These are phyloP conservation scores for Paulownia fortunei DNA, from an alignment of 257 asterid species.

Conservation along the genomic window DNA sequence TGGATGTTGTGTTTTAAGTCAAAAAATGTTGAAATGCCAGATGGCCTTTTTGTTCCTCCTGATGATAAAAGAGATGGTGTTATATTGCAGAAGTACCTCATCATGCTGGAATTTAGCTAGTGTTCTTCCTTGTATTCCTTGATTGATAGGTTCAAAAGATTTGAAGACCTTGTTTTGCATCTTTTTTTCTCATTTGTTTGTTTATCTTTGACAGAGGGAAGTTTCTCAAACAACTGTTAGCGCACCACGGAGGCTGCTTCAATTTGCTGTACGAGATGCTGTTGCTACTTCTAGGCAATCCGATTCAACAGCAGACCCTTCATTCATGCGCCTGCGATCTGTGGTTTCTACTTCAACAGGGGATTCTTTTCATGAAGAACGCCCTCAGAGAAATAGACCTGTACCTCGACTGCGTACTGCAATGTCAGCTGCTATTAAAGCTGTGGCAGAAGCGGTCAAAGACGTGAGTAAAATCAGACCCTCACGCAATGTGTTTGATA, in stretches of 20 bases:
- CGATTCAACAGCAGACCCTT: constrained; percentile 45
- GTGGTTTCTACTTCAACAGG: constrained; percentile 61
- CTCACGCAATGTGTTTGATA: constrained; percentile 68
- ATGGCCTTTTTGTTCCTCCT: neutral
- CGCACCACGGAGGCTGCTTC: constrained; percentile 77
- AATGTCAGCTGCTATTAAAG: constrained; percentile 64
- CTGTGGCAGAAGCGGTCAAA: constrained; percentile 71
- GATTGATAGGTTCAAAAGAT: neutral
- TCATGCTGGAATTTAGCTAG: neutral
- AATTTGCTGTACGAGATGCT: constrained; percentile 83
- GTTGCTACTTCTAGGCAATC: constrained; percentile 61
- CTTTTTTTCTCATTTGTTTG: constrained; percentile 15
- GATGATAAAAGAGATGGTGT: neutral
- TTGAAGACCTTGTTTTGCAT: neutral
- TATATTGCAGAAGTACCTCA: neutral
- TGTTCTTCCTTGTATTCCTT: neutral
- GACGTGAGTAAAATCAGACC: constrained; percentile 60
- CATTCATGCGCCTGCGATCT: constrained; percentile 70
- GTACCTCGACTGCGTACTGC: constrained; percentile 26
- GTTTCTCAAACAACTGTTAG: constrained; percentile 49
- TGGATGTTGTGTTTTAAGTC: neutral
- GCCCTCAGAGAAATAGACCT: constrained; percentile 41
- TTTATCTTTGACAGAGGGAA: constrained; percentile 51
- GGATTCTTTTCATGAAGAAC: constrained; percentile 46
- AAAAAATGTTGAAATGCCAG: neutral